Evolutionary conservation across 1,284 basidiomycete species (phyloP).

Genomic region (Ustilago hordei): DNA sequence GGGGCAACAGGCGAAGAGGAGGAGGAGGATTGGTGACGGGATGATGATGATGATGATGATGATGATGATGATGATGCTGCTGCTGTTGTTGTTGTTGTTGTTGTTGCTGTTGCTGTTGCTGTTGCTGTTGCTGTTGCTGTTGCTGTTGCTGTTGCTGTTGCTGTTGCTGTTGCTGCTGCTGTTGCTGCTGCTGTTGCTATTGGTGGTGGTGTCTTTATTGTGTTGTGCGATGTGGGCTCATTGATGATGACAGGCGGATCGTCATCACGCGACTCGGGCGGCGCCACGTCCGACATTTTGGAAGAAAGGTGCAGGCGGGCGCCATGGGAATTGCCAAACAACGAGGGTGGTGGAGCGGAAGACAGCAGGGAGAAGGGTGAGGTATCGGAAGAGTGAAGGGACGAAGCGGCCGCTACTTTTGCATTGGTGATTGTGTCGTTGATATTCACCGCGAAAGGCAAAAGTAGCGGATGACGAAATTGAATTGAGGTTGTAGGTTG

Average conservation of each 20-base stretch:
- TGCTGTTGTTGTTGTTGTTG: too few relatives aligned
- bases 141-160: background rate
- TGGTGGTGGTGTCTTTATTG: background rate
- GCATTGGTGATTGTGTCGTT: constrained; percentile 1
- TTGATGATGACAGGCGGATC: constrained; percentile 14
- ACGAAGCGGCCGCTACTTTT: background rate
- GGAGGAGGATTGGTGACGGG: background rate
- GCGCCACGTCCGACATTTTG: constrained; percentile 34
- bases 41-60: background rate
- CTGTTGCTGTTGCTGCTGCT: background rate
- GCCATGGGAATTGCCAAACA: constrained; percentile 15
- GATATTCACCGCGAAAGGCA: background rate
- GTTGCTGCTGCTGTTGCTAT: background rate
- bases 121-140: background rate
- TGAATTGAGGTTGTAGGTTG: constrained; percentile 14
- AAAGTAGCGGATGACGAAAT: background rate
- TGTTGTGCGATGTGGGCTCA: background rate
- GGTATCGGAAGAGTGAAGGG: background rate
- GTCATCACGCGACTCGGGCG: constrained; percentile 24
- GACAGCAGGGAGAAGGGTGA: constrained; percentile 1
- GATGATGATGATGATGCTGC: background rate
- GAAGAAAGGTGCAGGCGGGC: constrained; percentile 6
- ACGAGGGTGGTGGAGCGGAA: constrained; percentile 10
- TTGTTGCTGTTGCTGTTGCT: background rate
- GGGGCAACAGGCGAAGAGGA: background rate